Conservation (phyloP, 768 basidiomycete genomes). For the Suillus americanus region DNA sequence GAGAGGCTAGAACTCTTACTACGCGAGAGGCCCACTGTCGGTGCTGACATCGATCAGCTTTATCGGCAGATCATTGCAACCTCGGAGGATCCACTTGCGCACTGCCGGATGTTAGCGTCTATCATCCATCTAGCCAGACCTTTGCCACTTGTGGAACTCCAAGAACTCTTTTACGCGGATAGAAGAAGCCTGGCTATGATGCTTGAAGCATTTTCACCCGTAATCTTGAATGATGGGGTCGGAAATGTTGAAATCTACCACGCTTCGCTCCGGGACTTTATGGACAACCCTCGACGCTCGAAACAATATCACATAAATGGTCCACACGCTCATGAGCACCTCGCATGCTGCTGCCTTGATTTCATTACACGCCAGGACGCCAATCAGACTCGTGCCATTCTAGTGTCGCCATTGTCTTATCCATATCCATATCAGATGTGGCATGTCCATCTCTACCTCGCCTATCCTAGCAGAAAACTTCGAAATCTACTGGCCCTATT, state of each 20-base stretch:
- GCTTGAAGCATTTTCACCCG: background rate
- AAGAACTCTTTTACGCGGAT: background rate
- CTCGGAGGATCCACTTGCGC: background rate
- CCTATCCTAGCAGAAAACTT: background rate
- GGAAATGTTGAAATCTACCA: background rate
- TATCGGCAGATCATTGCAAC: background rate
- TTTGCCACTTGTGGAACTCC: background rate
- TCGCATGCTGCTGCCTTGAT: background rate
- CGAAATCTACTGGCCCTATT: background rate
- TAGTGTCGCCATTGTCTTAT: background rate
- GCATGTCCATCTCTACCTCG: background rate
- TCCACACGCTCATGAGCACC: background rate
- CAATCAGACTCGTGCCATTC: background rate
- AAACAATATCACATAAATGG: background rate
- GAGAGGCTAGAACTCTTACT: background rate
- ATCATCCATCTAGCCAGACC: background rate
- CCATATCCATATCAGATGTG: background rate
- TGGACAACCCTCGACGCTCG: background rate
- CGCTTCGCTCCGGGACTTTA: slow-evolving; percentile 1
- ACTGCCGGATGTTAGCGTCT: background rate
- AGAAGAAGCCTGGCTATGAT: background rate
- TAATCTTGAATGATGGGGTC: background rate
- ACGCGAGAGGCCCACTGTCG: background rate
- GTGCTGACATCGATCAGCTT: background rate
- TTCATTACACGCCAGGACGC: background rate